Conservation (phyloP, 331 rosid species). For the Stylosanthes scabra region DNA sequence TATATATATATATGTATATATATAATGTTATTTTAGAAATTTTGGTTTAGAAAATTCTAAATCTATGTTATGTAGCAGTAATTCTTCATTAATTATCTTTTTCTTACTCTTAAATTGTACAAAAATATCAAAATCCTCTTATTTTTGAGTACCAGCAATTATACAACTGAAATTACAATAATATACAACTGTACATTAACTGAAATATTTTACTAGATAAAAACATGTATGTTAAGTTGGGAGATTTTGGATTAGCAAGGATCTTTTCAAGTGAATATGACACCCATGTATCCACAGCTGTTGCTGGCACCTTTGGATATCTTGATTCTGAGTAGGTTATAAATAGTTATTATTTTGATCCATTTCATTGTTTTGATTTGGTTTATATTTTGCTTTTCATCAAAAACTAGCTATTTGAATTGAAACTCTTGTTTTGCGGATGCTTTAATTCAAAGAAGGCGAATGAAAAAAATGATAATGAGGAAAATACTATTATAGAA, state of each 20-base stretch:
- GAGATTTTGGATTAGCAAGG: conserved; percentile 70
- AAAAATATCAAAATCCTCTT: too few species aligned
- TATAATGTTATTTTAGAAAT: too few species aligned
- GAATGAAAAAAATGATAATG: conserved; percentile 66
- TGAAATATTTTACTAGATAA: conserved; percentile 67
- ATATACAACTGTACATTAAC: background rate
- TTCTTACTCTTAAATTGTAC: too few species aligned
- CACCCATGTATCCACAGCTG: conserved; percentile 46
- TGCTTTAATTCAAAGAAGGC: conserved; percentile 47
- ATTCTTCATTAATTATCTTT: too few species aligned
- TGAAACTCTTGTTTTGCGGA: conserved; percentile 42
- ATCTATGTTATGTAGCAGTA: too few species aligned
- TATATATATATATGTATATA: too few species aligned
- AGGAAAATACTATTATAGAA: conserved; percentile 49
- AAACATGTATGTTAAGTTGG: conserved; percentile 54
- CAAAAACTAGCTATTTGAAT: background rate
- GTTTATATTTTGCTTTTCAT: background rate
- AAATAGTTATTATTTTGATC: background rate
- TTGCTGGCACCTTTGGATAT: conserved; percentile 69
- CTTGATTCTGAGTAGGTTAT: conserved; percentile 62
- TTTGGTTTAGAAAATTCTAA: too few species aligned
- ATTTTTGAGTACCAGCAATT: too few species aligned
- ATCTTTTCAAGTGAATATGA: conserved; percentile 45
- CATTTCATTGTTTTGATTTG: background rate
- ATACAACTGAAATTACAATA: background rate